Base-by-base conservation (phyloP, 768 basidiomycete species). In the Boletus reticulatus region DNA sequence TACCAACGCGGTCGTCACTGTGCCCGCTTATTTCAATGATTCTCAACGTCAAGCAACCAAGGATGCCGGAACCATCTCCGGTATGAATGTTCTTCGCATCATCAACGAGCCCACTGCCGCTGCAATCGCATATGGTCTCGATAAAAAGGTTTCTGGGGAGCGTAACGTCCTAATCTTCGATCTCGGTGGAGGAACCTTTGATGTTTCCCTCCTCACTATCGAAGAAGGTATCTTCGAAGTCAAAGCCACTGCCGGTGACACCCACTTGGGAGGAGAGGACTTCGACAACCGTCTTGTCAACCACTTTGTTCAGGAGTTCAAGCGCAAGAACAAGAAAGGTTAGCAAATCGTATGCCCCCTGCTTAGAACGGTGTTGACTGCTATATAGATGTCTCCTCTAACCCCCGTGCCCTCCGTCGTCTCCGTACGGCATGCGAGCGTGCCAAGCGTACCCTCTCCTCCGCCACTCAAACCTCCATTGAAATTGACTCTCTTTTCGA, bases 41-140 rank as follows among this genome's bases (percentile, higher is more conserved):
- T 95, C 96, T 24, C 96, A 98, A 72, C 91, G 96, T 71, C 94
- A 96, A 69, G 96, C 96, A 20, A 98, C 96, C 66, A 98, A 97
- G 80, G 96, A 98, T 68, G 94, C 96, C 37, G 96, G 96, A 64
- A 85, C 84, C 57, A 98, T 98, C 67, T 83, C 94, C 19, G 96
- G 96, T 59, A 77, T 98, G 62, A 94, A 96, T 71, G 90, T 98
- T 58, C 90, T 96, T 68, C 94, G 96, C 78, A 97, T 98, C 74
- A 96, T 98, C 79, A 98, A 98, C 78, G 96, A 98, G 75, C 94
- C 96, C 38, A 98, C 96, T 45, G 96, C 96, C 39, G 96, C 96
- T 50, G 95, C 95, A 60, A 98, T 98, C 67, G 95, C 95, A 36
- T 98, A 98, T 76, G 95, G 95, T 78, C 91, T 98, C 50, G 95